Conservation (phyloP, 2,329 filamentous ascomycete species). For the Sphaerulina vaccinii region DNA sequence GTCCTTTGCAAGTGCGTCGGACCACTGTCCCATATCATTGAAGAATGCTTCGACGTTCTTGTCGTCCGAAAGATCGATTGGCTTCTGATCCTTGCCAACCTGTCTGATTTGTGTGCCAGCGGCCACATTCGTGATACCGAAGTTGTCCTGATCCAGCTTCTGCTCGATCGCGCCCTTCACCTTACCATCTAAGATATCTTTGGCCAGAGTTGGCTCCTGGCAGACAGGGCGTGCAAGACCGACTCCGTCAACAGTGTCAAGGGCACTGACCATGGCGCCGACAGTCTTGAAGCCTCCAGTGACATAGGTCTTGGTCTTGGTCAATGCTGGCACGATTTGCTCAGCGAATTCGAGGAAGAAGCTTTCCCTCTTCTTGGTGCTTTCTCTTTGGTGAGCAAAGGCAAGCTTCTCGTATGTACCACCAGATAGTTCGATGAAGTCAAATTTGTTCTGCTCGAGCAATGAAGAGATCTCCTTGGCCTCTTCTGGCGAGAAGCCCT, state of each 20-base stretch:
- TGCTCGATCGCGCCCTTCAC: conserved; percentile 50
- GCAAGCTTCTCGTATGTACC: conserved; percentile 59
- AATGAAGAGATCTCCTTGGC: conserved; percentile 39
- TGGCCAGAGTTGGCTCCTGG: conserved; percentile 51
- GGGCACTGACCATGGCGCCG: conserved; percentile 58
- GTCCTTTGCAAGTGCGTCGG: conserved; percentile 26
- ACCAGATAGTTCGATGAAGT: conserved; percentile 60
- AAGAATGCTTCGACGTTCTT: conserved; percentile 50
- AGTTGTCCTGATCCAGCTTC: conserved; percentile 50
- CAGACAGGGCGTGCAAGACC: conserved; percentile 56
- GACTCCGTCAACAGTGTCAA: conserved; percentile 58
- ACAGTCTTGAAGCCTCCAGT: conserved; percentile 59
- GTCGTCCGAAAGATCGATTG: conserved; percentile 52
- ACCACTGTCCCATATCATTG: conserved; percentile 51
- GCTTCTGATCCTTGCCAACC: conserved; percentile 54
- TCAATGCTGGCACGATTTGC: conserved; percentile 49
- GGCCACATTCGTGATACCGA: conserved; percentile 48
- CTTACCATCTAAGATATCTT: conserved; percentile 48
- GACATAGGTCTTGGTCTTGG: conserved; percentile 58
- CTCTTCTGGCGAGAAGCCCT: conserved; percentile 54
- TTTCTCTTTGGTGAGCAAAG: conserved; percentile 54
- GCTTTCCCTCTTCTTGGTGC: conserved; percentile 48
- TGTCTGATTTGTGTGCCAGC: conserved; percentile 54
- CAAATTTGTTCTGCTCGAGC: conserved; percentile 52
- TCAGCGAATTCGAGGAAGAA: conserved; percentile 64